These are phyloP conservation scores for Diaporthe citriasiana DNA, from an alignment of 2,329 filamentous ascomycete genomes.

Conservation along the genomic window DNA sequence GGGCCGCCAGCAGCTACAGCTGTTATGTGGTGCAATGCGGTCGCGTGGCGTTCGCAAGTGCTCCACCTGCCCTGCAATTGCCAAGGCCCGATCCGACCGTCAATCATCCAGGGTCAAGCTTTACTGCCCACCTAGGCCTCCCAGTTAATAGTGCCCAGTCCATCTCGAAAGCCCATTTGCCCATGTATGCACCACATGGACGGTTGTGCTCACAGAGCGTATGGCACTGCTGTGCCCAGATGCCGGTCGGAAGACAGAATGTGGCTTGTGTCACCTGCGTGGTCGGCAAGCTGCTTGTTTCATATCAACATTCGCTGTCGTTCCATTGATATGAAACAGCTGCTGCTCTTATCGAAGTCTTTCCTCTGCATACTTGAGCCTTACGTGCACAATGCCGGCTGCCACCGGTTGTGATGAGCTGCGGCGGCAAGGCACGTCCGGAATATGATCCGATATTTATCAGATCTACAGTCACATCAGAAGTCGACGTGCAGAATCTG, in stretches of 20 bases:
- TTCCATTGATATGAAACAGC: conserved; percentile 24
- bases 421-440: conserved; percentile 1
- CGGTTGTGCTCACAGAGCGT: neutral
- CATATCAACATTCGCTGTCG: conserved; percentile 2
- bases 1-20: conserved; percentile 10
- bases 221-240: neutral
- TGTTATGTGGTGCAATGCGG: conserved; percentile 7
- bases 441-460: conserved; percentile 7
- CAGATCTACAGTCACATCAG: conserved; percentile 23
- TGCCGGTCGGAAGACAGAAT: conserved; percentile 4
- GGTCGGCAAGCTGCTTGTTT: conserved; percentile 23
- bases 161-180: no score
- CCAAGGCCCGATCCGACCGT: conserved; percentile 33
- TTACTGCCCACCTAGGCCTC: conserved; percentile 3
- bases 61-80: conserved; percentile 19
- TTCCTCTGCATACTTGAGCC: neutral
- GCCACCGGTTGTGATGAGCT: neutral
- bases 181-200: no score
- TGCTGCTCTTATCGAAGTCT: conserved; percentile 2
- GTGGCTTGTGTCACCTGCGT: conserved; percentile 25
- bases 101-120: conserved; percentile 32
- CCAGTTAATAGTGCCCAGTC: no score
- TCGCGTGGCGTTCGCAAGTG: conserved; percentile 14
- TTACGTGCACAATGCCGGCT: conserved; percentile 2
- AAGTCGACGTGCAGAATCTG: conserved; percentile 17